A percentile compares a stretch with the other conserved stretches of the same genome.
These are phyloP conservation scores for Wickerhamiella domercqiae DNA, from an alignment of 805 yeast species.

Conservation along the genomic window DNA sequence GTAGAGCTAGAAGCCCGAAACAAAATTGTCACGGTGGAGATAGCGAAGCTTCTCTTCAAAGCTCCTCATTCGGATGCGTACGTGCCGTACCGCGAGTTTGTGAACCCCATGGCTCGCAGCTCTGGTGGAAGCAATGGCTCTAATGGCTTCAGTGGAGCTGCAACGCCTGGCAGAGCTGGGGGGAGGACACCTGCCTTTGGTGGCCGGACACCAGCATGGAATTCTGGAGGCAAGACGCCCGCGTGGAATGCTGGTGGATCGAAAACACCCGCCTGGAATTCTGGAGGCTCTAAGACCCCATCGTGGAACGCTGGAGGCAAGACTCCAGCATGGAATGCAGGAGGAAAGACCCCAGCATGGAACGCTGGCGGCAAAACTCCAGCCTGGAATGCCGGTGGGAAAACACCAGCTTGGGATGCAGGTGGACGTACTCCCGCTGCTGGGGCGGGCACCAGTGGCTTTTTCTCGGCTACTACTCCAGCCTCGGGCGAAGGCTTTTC, in stretches of 20 bases:
- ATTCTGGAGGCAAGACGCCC: conserved; percentile 27
- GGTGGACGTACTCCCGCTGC: conserved; percentile 25
- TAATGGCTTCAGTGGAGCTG: conserved; percentile 21
- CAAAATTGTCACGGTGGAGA: conserved; percentile 73
- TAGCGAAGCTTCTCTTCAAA: conserved; percentile 59
- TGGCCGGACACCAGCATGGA: conserved; percentile 44
- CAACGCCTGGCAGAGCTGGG: conserved; percentile 24
- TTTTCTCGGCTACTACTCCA: conserved; percentile 24
- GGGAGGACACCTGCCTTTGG: conserved; percentile 23
- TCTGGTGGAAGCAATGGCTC: conserved; percentile 22
- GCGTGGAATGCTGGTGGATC: conserved; percentile 20
- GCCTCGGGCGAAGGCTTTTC: conserved; percentile 13
- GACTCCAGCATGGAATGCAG: conserved; percentile 33
- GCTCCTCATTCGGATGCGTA: conserved; percentile 42
- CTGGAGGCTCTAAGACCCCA: conserved; percentile 20
- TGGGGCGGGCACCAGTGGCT: conserved; percentile 19
- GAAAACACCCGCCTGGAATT: conserved; percentile 6
- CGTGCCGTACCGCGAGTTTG: conserved; percentile 65
- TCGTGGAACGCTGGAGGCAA: conserved; percentile 22
- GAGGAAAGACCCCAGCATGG: conserved; percentile 33
- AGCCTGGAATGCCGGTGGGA: conserved; percentile 18
- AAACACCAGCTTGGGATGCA: conserved; percentile 26
- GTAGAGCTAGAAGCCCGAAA: conserved; percentile 88
- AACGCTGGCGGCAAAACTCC: conserved; percentile 21
- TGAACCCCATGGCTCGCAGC: conserved; percentile 25